Base-by-base conservation (phyloP, 495 filamentous ascomycete genomes). In the Hypoxylon cercidicola region DNA sequence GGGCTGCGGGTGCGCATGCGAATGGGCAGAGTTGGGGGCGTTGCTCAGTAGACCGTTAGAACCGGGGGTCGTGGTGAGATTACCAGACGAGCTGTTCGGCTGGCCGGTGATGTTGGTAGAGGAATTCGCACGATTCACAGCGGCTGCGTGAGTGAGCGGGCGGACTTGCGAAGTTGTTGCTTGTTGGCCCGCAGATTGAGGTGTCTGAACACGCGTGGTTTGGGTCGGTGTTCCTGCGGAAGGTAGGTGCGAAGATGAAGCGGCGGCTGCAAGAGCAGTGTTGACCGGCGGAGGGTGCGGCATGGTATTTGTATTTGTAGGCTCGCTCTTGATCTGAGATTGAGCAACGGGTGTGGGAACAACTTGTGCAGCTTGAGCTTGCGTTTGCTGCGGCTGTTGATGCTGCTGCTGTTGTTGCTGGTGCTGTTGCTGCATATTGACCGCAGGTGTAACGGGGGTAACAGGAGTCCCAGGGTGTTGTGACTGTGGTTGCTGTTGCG, bases 1-100 rank as follows among this genome's bases (percentile, higher is more conserved):
- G 11, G 79, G 77, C 16, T 81, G 69, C 4, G 84, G 79, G 54
- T 85, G 74, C 60, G 84, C 77, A 80, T 88, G 84, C 11, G 85
- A 81, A 66, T 90, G 87, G 20, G 80, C 80, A 40, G 84, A 78
- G 20, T 82, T 74, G 34, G 71, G 46, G 16, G 66, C 50, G 34
- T 73, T 67, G 20, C 62, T 66, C 23, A 52, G 48, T 13, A 68
- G 51, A 12, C 56, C 60, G 66, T 66, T 48, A 72, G 71, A 44
- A 73, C 74, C 48, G 62, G 72, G 58, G 13, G 74, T 68, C 13
- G 65, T 43, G 0, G 54, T 37, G 5, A 79, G 68, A 23, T 61
- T 64, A 32, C 62, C 68, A n/a, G 72, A 62, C 68, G 79, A 50
- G 66, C 76, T 72, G 50, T 60, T 53, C 69, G 78, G 23, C 63